phyloP scores from a whole-genome alignment of 2,329 filamentous ascomycete genomes.

The Sporothrix phasma region DNA sequence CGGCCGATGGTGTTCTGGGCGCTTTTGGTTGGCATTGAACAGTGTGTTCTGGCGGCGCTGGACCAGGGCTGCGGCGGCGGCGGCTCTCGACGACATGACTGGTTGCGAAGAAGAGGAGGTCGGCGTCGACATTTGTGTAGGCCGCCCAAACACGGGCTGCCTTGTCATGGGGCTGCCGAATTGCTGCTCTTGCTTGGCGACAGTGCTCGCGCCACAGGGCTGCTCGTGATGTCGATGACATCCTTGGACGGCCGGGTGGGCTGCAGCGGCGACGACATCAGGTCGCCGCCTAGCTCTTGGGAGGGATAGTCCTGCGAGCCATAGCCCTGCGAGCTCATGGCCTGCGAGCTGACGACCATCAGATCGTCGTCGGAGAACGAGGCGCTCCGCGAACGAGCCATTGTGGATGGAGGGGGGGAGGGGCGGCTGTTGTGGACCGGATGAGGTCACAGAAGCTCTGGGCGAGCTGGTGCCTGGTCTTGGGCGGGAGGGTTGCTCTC shows the following conservation, averaged over 20 bases:
- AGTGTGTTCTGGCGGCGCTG: constrained; percentile 43
- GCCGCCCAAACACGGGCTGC: constrained; percentile 25
- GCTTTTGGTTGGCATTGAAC: constrained; percentile 41
- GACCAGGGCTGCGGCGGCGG: constrained; percentile 32
- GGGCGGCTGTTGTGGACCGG: constrained; percentile 20
- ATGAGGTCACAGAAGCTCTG: constrained; percentile 22
- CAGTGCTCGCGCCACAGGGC: constrained; percentile 18
- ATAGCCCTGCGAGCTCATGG: constrained; percentile 22
- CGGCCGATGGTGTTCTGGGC: constrained; percentile 48
- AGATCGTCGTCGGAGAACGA: constrained; percentile 32
- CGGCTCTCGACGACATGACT: constrained; percentile 16
- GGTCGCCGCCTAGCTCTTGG: not conserved
- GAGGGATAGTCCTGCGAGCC: not conserved
- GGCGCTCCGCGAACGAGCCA: constrained; percentile 21
- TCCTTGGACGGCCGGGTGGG: constrained; percentile 29
- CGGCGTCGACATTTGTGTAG: constrained; percentile 29
- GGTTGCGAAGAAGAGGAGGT: constrained; percentile 14
- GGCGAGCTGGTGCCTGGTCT: constrained; percentile 14
- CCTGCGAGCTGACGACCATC: constrained; percentile 27
- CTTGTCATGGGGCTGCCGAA: constrained; percentile 15
- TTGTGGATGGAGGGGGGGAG: constrained; percentile 7
- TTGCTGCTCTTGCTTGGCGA: constrained; percentile 1
- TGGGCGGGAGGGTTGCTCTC: not conserved
- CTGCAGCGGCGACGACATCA: constrained; percentile 26
- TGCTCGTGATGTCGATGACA: constrained; percentile 25